A percentile compares a stretch with the other conserved stretches of the same genome.
Conservation (phyloP, 176 grass and related monocot genomes). For the Rhynchospora pubera region DNA sequence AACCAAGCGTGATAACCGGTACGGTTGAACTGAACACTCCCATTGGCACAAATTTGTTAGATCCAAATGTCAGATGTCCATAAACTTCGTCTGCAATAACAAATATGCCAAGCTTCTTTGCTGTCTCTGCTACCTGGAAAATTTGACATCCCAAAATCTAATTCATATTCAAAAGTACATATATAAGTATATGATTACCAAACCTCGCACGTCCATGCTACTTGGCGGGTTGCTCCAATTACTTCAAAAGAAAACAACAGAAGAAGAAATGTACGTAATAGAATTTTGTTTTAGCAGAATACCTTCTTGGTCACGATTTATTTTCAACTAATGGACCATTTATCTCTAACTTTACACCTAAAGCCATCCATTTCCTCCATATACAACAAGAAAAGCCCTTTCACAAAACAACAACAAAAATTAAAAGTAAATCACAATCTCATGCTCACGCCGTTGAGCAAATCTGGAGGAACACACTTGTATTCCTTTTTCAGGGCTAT, state of each 20-base stretch:
- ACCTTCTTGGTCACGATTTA: not conserved
- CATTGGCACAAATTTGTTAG: slow-evolving; percentile 51
- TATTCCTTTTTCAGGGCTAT: too few species aligned
- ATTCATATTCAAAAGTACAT: not conserved
- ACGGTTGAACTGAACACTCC: slow-evolving; percentile 38
- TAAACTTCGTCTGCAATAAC: slow-evolving; percentile 74
- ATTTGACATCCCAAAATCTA: not conserved
- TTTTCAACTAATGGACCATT: not conserved
- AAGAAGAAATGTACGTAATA: not conserved
- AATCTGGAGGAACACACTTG: not conserved
- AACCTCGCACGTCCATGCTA: not conserved
- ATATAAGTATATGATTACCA: not conserved
- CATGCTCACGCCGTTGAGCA: not conserved
- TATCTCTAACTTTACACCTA: not conserved
- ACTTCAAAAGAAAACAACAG: not conserved
- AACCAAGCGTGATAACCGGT: slow-evolving; percentile 56
- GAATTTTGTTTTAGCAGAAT: not conserved
- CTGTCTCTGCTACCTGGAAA: slow-evolving; percentile 45
- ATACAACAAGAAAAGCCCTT: not conserved
- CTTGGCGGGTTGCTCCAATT: not conserved
- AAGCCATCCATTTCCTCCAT: not conserved
- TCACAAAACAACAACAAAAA: not conserved
- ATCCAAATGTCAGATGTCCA: slow-evolving; percentile 45
- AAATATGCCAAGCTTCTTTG: slow-evolving; percentile 59
- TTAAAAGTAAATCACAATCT: not conserved